Evolutionary conservation across 495 filamentous ascomycete species (phyloP).

Genomic region (Wilcoxina mikolae): DNA sequence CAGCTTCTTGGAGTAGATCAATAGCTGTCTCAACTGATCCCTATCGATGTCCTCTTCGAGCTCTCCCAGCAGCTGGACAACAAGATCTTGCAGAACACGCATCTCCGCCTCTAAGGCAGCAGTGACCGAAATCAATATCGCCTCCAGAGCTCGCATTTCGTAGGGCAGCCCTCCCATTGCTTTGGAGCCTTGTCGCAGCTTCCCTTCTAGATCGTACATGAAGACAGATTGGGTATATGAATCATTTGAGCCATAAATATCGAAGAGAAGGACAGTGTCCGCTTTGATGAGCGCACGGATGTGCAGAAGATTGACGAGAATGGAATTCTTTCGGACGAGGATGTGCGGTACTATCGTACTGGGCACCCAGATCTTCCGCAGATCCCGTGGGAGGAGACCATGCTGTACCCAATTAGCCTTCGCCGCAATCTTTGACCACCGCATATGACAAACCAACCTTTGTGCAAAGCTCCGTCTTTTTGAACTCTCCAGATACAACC

Average conservation of each 20-base stretch:
- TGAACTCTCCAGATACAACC: constrained; percentile 89
- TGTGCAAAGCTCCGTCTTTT: constrained; percentile 88
- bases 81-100: constrained; percentile 78
- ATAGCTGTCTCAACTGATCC: constrained; percentile 75
- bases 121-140: constrained; percentile 69
- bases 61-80: constrained; percentile 72
- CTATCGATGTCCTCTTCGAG: constrained; percentile 94
- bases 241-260: constrained; percentile 86
- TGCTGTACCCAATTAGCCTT: constrained; percentile 43
- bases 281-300: constrained; percentile 87
- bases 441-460: constrained; percentile 46
- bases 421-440: not conserved
- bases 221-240: constrained; percentile 91
- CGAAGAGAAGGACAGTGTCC: constrained; percentile 85
- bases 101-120: constrained; percentile 83
- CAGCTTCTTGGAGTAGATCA: constrained; percentile 86
- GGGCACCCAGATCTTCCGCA: constrained; percentile 74
- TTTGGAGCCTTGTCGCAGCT: constrained; percentile 40
- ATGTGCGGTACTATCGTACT: constrained; percentile 97
- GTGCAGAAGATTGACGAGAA: constrained; percentile 87
- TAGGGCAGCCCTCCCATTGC: constrained; percentile 46
- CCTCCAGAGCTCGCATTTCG: constrained; percentile 64
- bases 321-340: constrained; percentile 82
- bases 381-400: constrained; percentile 83
- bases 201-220: constrained; percentile 73